Percentiles rank a stretch among this genome's conserved stretches.
phyloP scores from a whole-genome alignment of 1,284 basidiomycete genomes.

The Cutaneotrichosporon sp. region DNA sequence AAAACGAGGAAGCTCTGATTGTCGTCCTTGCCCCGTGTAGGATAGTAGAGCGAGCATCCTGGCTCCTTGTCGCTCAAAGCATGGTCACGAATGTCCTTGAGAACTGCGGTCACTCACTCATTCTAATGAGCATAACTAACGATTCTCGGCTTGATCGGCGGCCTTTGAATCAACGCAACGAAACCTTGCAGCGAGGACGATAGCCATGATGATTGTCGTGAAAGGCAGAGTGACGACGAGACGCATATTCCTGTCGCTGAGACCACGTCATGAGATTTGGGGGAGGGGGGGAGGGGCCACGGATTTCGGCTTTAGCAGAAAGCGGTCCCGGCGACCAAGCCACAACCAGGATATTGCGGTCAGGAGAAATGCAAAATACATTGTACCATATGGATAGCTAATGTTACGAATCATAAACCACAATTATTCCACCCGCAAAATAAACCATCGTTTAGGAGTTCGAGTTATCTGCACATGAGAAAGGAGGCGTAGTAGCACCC shows the following conservation, averaged over 20 bases:
- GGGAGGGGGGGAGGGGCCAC: too few species aligned
- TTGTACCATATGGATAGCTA: too few species aligned
- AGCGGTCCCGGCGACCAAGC: too few species aligned
- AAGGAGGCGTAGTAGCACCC: conserved; percentile 15
- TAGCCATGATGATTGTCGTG: conserved; percentile 7
- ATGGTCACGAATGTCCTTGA: conserved; percentile 9
- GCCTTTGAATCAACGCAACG: conserved; percentile 4
- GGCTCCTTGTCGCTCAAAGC: conserved; percentile 12
- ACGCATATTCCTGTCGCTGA: too few species aligned
- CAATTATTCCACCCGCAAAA: not conserved
- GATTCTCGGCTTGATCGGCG: conserved; percentile 9
- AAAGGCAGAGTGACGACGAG: not conserved
- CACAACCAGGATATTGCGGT: too few species aligned
- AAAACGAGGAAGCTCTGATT: conserved; percentile 12
- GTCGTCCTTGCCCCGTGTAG: conserved; percentile 8
- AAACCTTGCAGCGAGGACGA: conserved; percentile 10
- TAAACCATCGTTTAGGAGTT: not conserved
- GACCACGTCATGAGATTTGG: too few species aligned
- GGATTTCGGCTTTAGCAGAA: too few species aligned
- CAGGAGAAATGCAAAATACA: too few species aligned
- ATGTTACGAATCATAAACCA: too few species aligned
- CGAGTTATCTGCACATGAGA: conserved; percentile 27
- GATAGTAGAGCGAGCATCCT: conserved; percentile 8
- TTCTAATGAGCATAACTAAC: not conserved
- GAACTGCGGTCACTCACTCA: conserved; percentile 3